These are phyloP conservation scores for Wickerhamomyces hampshirensis DNA, from an alignment of 805 yeast species.

Conservation along the genomic window DNA sequence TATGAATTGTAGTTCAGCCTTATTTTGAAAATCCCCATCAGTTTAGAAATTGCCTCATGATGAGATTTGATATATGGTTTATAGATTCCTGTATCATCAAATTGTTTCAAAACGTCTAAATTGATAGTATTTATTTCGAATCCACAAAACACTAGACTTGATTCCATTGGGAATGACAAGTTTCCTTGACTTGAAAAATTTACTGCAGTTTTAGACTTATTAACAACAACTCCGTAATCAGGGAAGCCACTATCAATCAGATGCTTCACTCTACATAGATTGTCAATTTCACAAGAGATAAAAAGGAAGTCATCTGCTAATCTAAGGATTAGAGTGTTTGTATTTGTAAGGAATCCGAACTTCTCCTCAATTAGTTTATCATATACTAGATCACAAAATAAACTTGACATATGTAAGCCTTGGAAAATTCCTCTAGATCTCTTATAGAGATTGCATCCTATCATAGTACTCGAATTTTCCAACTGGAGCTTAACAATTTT, in stretches of 20 bases:
- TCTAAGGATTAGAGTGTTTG: conserved; percentile 44
- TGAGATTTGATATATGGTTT: conserved; percentile 10
- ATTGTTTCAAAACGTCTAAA: conserved; percentile 33
- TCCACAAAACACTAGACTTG: conserved; percentile 39
- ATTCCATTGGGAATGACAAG: too few species aligned
- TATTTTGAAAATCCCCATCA: conserved; percentile 24
- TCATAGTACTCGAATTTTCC: conserved; percentile 39
- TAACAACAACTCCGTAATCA: conserved; percentile 23
- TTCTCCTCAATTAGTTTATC: conserved; percentile 47
- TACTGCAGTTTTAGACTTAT: conserved; percentile 37
- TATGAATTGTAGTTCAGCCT: conserved; percentile 30
- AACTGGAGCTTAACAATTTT: conserved; percentile 48
- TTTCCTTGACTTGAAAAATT: conserved; percentile 18
- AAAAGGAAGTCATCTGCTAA: conserved; percentile 84
- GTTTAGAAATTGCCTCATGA: conserved; percentile 5
- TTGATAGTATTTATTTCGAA: conserved; percentile 29
- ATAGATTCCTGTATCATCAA: conserved; percentile 18
- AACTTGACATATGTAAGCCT: conserved; percentile 73
- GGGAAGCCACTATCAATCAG: conserved; percentile 33
- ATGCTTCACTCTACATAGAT: conserved; percentile 27
- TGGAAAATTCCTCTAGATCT: conserved; percentile 75
- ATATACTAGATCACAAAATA: conserved; percentile 69
- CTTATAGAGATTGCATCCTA: conserved; percentile 33
- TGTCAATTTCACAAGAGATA: conserved; percentile 40
- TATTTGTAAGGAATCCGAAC: conserved; percentile 19